These are phyloP conservation scores for Aegilops tauschii DNA, from an alignment of 176 grass and related monocot genomes.

Conservation along the genomic window DNA sequence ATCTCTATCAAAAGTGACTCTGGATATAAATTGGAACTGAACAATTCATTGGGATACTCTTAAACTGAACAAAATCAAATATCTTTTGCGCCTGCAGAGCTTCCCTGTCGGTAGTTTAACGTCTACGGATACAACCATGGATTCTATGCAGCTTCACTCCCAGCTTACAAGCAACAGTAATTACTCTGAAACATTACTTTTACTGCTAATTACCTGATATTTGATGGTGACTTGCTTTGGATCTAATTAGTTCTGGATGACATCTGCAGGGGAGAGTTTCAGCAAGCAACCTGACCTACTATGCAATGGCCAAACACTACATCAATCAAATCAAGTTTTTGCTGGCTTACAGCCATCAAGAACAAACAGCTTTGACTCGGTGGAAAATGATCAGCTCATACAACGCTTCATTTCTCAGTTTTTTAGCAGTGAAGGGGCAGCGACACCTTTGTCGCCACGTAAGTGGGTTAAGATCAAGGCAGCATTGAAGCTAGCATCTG, in stretches of 20 bases:
- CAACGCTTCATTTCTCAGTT: slow-evolving; percentile 26
- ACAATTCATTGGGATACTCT: background rate
- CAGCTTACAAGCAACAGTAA: slow-evolving; percentile 32
- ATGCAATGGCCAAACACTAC: slow-evolving; percentile 4
- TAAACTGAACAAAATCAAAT: slow-evolving; percentile 19
- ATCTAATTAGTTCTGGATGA: background rate
- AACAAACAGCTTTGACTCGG: slow-evolving; percentile 49
- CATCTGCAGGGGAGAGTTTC: slow-evolving; percentile 37
- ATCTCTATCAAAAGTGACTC: background rate
- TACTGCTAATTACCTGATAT: slow-evolving; percentile 2
- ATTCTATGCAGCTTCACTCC: slow-evolving; percentile 23
- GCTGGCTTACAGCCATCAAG: slow-evolving; percentile 30
- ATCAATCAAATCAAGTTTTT: background rate
- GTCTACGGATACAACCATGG: background rate
- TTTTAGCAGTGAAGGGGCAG: slow-evolving; percentile 13
- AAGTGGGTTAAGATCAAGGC: slow-evolving; percentile 54
- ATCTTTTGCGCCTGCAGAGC: slow-evolving; percentile 21
- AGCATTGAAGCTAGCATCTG: slow-evolving; percentile 39
- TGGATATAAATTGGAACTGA: slow-evolving; percentile 7
- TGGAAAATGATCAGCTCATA: slow-evolving; percentile 30
- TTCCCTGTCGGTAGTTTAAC: background rate
- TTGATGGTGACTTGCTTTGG: slow-evolving; percentile 11
- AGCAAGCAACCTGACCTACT: slow-evolving; percentile 9
- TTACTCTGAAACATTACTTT: background rate
- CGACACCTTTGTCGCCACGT: slow-evolving; percentile 34